A percentile compares a stretch with the other conserved stretches of the same genome.
phyloP scores from a whole-genome alignment of 257 asterid species.

The Gentiana dahurica region DNA sequence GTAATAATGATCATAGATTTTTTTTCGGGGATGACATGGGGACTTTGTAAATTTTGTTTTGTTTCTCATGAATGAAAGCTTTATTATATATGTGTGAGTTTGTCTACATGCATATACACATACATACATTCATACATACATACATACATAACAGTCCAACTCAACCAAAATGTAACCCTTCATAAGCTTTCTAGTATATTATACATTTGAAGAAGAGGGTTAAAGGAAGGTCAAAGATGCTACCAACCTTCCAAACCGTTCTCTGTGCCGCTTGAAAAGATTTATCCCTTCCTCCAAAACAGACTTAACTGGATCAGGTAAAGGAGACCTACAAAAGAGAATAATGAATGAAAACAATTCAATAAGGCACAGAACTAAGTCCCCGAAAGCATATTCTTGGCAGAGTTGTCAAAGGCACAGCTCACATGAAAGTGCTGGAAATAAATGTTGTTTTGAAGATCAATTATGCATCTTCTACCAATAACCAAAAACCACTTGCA shows the following conservation, averaged over 20 bases:
- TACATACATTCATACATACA: too few relatives aligned
- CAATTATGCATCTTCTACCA: background rate
- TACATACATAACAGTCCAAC: too few relatives aligned
- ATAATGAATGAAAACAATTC: constrained; percentile 15
- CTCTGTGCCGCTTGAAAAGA: constrained; percentile 61
- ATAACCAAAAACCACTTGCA: background rate
- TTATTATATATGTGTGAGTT: too few relatives aligned
- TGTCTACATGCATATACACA: too few relatives aligned
- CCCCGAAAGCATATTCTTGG: too few relatives aligned
- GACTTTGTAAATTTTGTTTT: too few relatives aligned
- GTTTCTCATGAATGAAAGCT: too few relatives aligned
- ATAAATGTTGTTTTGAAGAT: background rate
- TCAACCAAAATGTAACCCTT: too few relatives aligned
- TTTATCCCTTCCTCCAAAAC: constrained; percentile 73
- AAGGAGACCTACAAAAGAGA: constrained; percentile 54
- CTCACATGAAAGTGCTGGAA: too few relatives aligned
- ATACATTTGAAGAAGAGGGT: background rate
- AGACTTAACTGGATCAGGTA: constrained; percentile 64
- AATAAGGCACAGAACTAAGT: background rate
- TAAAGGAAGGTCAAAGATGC: background rate
- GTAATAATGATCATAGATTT: too few relatives aligned
- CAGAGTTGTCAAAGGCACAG: too few relatives aligned
- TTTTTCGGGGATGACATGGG: too few relatives aligned
- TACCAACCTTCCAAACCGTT: constrained; percentile 58
- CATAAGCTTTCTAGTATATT: background rate